Evolutionary conservation across 2,329 filamentous ascomycete genomes (phyloP).

Genomic region (Colletotrichum euphorbiae): DNA sequence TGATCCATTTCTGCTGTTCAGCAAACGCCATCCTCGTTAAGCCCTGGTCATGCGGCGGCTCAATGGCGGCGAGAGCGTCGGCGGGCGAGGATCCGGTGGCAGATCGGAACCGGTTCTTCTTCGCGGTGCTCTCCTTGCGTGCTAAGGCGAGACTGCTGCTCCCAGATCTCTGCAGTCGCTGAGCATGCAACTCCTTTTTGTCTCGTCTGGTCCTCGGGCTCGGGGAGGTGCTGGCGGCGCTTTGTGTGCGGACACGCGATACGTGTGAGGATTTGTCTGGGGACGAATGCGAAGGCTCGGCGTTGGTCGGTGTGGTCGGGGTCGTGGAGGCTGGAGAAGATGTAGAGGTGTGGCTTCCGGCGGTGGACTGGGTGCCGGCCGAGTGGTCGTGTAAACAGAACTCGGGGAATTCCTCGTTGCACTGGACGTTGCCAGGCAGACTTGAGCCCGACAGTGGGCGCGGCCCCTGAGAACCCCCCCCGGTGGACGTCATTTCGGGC

Average conservation of each 20-base stretch:
- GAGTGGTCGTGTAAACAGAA: constrained; percentile 56
- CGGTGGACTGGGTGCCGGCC: constrained; percentile 38
- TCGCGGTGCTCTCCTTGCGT: constrained; percentile 44
- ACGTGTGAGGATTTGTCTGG: constrained; percentile 41
- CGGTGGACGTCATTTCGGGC: constrained; percentile 38
- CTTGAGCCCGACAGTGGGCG: constrained; percentile 34
- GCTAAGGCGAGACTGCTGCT: constrained; percentile 51
- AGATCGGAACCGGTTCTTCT: constrained; percentile 50
- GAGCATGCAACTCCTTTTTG: constrained; percentile 63
- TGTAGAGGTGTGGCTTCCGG: constrained; percentile 40
- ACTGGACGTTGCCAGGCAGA: constrained; percentile 53
- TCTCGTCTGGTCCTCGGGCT: constrained; percentile 56
- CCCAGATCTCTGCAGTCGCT: constrained; percentile 58
- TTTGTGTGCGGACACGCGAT: constrained; percentile 42
- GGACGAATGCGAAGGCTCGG: constrained; percentile 41
- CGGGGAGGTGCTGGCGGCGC: constrained; percentile 41
- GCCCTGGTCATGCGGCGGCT: constrained; percentile 62
- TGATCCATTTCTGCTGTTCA: constrained; percentile 76
- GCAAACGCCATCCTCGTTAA: constrained; percentile 71
- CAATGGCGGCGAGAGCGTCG: constrained; percentile 58
- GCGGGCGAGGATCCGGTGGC: constrained; percentile 51
- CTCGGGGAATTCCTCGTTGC: constrained; percentile 53
- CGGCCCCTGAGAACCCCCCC: constrained; percentile 37
- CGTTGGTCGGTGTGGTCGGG: constrained; percentile 44
- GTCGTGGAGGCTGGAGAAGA: constrained; percentile 45